These are phyloP conservation scores for Aureobasidium lini DNA, from an alignment of 2,329 filamentous ascomycete genomes.

Conservation along the genomic window DNA sequence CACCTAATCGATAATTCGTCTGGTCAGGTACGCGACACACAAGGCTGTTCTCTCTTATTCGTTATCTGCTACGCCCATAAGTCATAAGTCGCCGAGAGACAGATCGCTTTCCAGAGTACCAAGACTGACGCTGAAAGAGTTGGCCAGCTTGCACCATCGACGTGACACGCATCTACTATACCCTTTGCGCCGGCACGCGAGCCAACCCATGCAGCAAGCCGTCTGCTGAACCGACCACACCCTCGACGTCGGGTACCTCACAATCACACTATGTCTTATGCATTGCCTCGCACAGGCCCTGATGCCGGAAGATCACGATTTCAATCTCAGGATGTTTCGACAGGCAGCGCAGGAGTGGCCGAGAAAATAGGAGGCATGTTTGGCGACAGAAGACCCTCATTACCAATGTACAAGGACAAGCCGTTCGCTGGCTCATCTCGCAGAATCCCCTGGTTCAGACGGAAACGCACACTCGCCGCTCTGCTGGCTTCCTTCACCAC, in stretches of 20 bases:
- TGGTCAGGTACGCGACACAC: no score
- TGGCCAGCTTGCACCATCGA: neutral
- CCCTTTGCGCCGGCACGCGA: slow-evolving; percentile 11
- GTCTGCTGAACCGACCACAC: neutral
- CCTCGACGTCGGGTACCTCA: neutral
- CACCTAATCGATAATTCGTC: no score
- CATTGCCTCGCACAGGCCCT: neutral
- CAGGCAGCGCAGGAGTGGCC: slow-evolving; percentile 14
- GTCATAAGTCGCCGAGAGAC: no score
- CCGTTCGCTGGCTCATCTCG: slow-evolving; percentile 62
- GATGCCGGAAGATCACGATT: slow-evolving; percentile 11
- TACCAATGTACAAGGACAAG: slow-evolving; percentile 99
- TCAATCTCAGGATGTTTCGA: slow-evolving; percentile 7
- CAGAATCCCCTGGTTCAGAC: slow-evolving; percentile 53
- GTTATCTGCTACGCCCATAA: no score
- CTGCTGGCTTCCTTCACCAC: slow-evolving; percentile 48
- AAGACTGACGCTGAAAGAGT: neutral
- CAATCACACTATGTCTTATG: slow-evolving; percentile 8
- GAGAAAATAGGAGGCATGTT: slow-evolving; percentile 57
- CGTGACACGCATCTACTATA: neutral
- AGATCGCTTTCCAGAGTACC: no score
- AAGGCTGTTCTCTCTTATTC: no score
- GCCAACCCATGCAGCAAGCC: slow-evolving; percentile 7
- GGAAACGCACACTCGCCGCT: slow-evolving; percentile 53
- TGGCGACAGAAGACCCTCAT: slow-evolving; percentile 45